Evolutionary conservation across 768 basidiomycete species (phyloP).

Genomic region (Pleurotus djamor): DNA sequence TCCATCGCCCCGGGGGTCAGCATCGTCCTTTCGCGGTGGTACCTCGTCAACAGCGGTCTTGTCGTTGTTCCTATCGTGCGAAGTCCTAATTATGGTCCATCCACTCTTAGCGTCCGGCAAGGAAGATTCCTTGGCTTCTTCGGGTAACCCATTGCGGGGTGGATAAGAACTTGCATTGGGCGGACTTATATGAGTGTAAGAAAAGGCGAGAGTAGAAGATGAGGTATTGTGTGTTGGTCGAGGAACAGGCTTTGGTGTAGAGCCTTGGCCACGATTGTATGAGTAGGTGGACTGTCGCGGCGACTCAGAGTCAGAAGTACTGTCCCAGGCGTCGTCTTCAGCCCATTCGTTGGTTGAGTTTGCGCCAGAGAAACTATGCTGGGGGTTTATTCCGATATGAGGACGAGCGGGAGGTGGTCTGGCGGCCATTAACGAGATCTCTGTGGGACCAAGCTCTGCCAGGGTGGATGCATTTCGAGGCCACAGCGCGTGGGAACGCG

Average conservation of each 20-base stretch:
- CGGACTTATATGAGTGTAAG: slow-evolving; percentile 76
- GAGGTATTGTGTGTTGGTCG: slow-evolving; percentile 45
- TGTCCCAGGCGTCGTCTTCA: slow-evolving; percentile 91
- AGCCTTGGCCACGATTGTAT: slow-evolving; percentile 34
- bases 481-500: too few relatives aligned
- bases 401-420: slow-evolving; percentile 73
- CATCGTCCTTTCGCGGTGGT: slow-evolving; percentile 18
- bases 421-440: slow-evolving; percentile 35
- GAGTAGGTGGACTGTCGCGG: slow-evolving; percentile 51
- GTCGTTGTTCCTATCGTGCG: slow-evolving; percentile 20
- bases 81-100: slow-evolving; percentile 73
- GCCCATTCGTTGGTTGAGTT: slow-evolving; percentile 55
- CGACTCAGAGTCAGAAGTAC: slow-evolving; percentile 75
- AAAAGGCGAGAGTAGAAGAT: slow-evolving; percentile 70
- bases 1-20: slow-evolving; percentile 39
- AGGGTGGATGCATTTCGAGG: too few relatives aligned
- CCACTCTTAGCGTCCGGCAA: slow-evolving; percentile 49
- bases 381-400: slow-evolving; percentile 64
- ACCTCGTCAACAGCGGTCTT: slow-evolving; percentile 12
- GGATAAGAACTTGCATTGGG: slow-evolving; percentile 79
- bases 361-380: slow-evolving; percentile 32
- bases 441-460: too few relatives aligned
- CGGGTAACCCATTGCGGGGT: slow-evolving; percentile 24
- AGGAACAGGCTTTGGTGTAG: slow-evolving; percentile 58
- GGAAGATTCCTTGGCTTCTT: slow-evolving; percentile 12